phyloP scores from a whole-genome alignment of 2,329 filamentous ascomycete species.

The Ophiostoma ulmi region DNA sequence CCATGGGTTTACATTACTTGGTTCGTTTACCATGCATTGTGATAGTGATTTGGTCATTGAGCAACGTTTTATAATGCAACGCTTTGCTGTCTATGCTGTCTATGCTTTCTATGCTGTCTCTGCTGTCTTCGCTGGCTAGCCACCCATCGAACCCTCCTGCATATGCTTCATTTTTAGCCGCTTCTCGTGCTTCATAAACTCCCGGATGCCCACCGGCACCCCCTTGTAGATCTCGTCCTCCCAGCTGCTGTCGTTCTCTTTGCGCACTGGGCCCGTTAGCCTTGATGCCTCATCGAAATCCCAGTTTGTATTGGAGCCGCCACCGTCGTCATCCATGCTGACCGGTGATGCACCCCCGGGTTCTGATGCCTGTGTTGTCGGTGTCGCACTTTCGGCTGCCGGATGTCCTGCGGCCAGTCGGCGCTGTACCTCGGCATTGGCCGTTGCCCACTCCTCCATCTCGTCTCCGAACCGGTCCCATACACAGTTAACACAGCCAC shows the following conservation, averaged over 20 bases:
- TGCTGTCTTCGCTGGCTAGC: slow-evolving; percentile 29
- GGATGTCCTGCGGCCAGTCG: slow-evolving; percentile 37
- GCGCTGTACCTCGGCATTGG: slow-evolving; percentile 57
- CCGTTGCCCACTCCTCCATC: slow-evolving; percentile 77
- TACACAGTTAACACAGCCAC: slow-evolving; percentile 94
- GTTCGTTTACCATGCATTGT: background rate
- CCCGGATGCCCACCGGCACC: slow-evolving; percentile 85
- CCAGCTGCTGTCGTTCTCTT: slow-evolving; percentile 39
- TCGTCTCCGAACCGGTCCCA: slow-evolving; percentile 92
- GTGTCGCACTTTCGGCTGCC: slow-evolving; percentile 22
- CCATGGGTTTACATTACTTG: background rate
- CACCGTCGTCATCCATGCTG: slow-evolving; percentile 76
- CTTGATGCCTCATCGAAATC: slow-evolving; percentile 26
- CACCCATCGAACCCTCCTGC: slow-evolving; percentile 48
- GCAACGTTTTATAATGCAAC: background rate
- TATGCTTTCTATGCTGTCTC: background rate
- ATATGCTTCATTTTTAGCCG: slow-evolving; percentile 70
- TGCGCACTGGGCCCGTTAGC: background rate
- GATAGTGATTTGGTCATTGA: background rate
- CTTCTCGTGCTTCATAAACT: slow-evolving; percentile 98
- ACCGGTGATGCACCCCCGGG: slow-evolving; percentile 19
- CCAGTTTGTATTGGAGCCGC: slow-evolving; percentile 69
- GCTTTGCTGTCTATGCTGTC: background rate
- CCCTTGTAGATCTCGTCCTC: slow-evolving; percentile 67
- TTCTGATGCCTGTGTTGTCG: background rate